A percentile compares a stretch with the other conserved stretches of the same genome.
phyloP scores from a whole-genome alignment of 2,329 filamentous ascomycete species.

The Blastomyces parvus region DNA sequence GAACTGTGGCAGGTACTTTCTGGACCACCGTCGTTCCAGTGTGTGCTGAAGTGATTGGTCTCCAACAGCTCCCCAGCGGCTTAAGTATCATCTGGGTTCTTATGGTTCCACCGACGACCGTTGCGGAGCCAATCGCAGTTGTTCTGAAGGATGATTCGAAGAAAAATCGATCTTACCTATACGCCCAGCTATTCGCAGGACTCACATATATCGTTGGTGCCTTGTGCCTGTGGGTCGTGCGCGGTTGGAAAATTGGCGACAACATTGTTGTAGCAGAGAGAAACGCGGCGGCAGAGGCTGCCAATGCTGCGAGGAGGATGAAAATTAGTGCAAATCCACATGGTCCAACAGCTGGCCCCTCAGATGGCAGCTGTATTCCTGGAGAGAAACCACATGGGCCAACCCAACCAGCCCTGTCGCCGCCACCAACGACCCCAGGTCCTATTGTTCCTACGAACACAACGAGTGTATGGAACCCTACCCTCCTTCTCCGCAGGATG shows the following conservation, averaged over 20 bases:
- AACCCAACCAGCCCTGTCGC: neutral
- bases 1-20: constrained; percentile 51
- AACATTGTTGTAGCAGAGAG: constrained; percentile 14
- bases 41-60: constrained; percentile 51
- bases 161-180: constrained; percentile 27
- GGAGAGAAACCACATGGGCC: neutral
- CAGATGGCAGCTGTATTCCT: neutral
- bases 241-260: constrained; percentile 34
- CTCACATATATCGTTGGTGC: constrained; percentile 52
- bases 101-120: constrained; percentile 44
- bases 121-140: constrained; percentile 49
- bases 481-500: constrained; percentile 24
- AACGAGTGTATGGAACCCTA: constrained; percentile 10
- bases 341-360: neutral
- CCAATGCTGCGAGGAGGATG: constrained; percentile 2
- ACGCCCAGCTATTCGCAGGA: constrained; percentile 48
- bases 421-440: neutral
- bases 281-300: constrained; percentile 9
- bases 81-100: constrained; percentile 52
- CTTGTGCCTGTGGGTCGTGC: constrained; percentile 36
- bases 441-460: neutral
- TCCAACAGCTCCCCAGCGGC: constrained; percentile 48
- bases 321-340: neutral
- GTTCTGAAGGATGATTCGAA: constrained; percentile 40
- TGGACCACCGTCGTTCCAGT: constrained; percentile 52